These are phyloP conservation scores for Chaetomium sp. DNA, from an alignment of 2,329 filamentous ascomycete species.

Conservation along the genomic window DNA sequence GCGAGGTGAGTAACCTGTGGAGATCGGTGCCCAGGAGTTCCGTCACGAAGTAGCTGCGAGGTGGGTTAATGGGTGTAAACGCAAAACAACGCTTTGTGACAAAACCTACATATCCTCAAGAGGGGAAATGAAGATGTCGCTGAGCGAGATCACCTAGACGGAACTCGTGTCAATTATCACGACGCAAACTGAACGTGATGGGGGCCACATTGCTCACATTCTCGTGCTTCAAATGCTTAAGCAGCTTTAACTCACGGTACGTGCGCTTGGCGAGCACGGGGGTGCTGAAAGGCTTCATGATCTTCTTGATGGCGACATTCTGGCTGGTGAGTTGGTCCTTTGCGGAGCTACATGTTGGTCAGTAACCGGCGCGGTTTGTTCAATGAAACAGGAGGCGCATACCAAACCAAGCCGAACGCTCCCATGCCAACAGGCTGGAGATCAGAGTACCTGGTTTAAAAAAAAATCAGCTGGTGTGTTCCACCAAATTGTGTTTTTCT, in stretches of 20 bases:
- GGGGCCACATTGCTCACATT: slow-evolving; percentile 55
- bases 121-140: slow-evolving; percentile 99
- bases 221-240: slow-evolving; percentile 95
- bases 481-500: neutral
- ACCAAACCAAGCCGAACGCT: slow-evolving; percentile 97
- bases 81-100: no score
- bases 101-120: slow-evolving; percentile 86
- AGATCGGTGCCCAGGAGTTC: slow-evolving; percentile 95
- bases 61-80: slow-evolving; percentile 15
- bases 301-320: slow-evolving; percentile 98
- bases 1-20: slow-evolving; percentile 87
- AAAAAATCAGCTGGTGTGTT: neutral
- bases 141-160: slow-evolving; percentile 83
- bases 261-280: slow-evolving; percentile 95
- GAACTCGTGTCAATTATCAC: slow-evolving; percentile 18
- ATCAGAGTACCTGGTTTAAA: slow-evolving; percentile 73
- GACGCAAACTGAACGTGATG: neutral
- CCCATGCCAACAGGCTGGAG: slow-evolving; percentile 99
- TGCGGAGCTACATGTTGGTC: slow-evolving; percentile 63
- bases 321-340: slow-evolving; percentile 96
- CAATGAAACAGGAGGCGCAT: slow-evolving; percentile 3
- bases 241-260: slow-evolving; percentile 91
- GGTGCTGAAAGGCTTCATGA: slow-evolving; percentile 99
- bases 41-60: slow-evolving; percentile 84
- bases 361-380: neutral